phyloP scores from a whole-genome alignment of 345 rosid genomes.

The Trapa incisa region DNA sequence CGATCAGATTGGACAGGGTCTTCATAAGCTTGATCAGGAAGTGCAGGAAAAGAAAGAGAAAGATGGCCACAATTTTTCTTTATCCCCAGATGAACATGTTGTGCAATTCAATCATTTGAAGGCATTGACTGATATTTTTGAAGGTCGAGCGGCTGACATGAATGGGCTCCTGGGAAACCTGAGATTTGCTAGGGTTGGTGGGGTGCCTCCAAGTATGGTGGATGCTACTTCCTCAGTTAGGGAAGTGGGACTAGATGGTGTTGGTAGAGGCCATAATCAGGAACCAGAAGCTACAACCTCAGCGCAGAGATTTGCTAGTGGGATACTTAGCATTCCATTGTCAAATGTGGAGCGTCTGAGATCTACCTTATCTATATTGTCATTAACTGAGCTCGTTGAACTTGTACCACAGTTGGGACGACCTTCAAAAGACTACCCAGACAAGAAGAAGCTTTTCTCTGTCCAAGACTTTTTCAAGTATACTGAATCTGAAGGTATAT shows the following conservation, averaged over 20 bases:
- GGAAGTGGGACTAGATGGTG: slow-evolving; percentile 49
- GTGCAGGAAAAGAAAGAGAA: slow-evolving; percentile 27
- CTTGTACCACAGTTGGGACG: slow-evolving; percentile 56
- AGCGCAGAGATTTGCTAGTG: slow-evolving; percentile 61
- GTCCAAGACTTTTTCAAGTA: slow-evolving; percentile 99
- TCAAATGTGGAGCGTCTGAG: slow-evolving; percentile 87
- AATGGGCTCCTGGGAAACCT: slow-evolving; percentile 71
- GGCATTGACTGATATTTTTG: slow-evolving; percentile 51
- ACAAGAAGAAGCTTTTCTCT: slow-evolving; percentile 84
- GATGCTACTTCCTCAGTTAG: slow-evolving; percentile 51
- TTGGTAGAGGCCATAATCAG: slow-evolving; percentile 28
- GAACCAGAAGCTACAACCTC: slow-evolving; percentile 37
- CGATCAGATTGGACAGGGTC: slow-evolving; percentile 47
- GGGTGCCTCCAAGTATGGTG: slow-evolving; percentile 63
- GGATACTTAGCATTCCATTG: slow-evolving; percentile 71
- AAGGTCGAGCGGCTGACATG: slow-evolving; percentile 58
- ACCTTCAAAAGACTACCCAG: slow-evolving; percentile 73
- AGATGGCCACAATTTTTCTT: slow-evolving; percentile 15
- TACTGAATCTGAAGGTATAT: slow-evolving; percentile 90
- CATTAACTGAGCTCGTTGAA: slow-evolving; percentile 74
- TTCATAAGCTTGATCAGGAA: slow-evolving; percentile 51
- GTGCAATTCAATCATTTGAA: slow-evolving; percentile 35
- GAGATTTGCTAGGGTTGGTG: slow-evolving; percentile 89
- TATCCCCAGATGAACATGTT: slow-evolving; percentile 10
- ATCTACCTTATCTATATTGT: slow-evolving; percentile 68